phyloP scores from a whole-genome alignment of 2,329 filamentous ascomycete genomes.

The Sordariomycetes sp. region DNA sequence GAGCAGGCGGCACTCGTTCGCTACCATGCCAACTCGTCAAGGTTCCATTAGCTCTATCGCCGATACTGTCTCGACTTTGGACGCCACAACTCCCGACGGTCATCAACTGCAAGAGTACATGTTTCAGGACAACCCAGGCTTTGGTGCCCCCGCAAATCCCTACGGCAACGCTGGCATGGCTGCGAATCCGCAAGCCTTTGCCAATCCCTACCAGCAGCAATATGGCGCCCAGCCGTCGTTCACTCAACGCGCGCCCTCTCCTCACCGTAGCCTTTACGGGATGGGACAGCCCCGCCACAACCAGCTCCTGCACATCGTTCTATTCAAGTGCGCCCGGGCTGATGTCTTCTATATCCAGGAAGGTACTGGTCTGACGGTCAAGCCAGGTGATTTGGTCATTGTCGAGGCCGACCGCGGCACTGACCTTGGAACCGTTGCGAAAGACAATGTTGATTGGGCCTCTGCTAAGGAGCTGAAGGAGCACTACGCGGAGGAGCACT shows the following conservation, averaged over 20 bases:
- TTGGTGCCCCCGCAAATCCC: slow-evolving; percentile 16
- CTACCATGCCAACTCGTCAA: slow-evolving; percentile 56
- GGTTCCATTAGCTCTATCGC: slow-evolving; percentile 53
- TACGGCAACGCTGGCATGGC: neutral
- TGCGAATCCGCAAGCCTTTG: slow-evolving; percentile 14
- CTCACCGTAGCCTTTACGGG: slow-evolving; percentile 52
- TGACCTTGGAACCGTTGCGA: slow-evolving; percentile 86
- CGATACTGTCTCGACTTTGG: slow-evolving; percentile 38
- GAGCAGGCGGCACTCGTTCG: slow-evolving; percentile 74
- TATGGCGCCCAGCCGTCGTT: slow-evolving; percentile 36
- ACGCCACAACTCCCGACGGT: slow-evolving; percentile 33
- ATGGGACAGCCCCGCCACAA: slow-evolving; percentile 54
- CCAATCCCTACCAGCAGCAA: slow-evolving; percentile 33
- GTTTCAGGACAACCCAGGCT: too few relatives aligned
- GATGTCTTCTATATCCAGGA: slow-evolving; percentile 98
- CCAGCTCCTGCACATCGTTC: slow-evolving; percentile 76
- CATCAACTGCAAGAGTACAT: slow-evolving; percentile 11
- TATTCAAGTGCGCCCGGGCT: slow-evolving; percentile 92
- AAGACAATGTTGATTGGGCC: slow-evolving; percentile 80
- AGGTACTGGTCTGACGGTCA: slow-evolving; percentile 84
- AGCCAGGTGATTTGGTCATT: slow-evolving; percentile 88
- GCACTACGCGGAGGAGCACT: slow-evolving; percentile 88
- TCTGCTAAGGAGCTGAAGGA: slow-evolving; percentile 84
- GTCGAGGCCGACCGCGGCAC: slow-evolving; percentile 95
- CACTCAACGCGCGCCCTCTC: slow-evolving; percentile 45